Evolutionary conservation across 176 grass and related monocot genomes (phyloP), one percentile per base, ranked within the genome.

Genomic region (Hsuehochloa calcarea): DNA sequence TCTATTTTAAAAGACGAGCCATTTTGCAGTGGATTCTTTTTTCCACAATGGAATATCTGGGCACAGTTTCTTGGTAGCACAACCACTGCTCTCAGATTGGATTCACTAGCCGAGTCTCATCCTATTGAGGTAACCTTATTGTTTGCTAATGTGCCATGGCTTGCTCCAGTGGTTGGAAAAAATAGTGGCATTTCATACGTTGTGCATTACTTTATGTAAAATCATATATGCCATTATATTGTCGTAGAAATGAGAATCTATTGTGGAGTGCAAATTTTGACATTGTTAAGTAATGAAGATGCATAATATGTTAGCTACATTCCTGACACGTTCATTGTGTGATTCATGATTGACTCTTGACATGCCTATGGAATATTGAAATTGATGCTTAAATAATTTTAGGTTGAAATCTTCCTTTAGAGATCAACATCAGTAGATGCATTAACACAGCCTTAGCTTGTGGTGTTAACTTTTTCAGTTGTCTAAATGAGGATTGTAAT

Each of bases 1-100:
- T 71, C 19, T 64, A 6, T 72, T 82, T 87, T 80, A n/a, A 78
- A 79, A 92, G 88, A 68, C 92, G 82, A 90, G 90, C 54, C 77
- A 90, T 82, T 82, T 88, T 76, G 85, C 85, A 41, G 79, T 90
- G 44, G 93, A 92, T 84, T 26, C n/a, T 86, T 95, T 71, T 95
- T 92, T 65, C 90, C 88, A 16, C 85, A 90, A 88, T 95, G 90
- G 90, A 92, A 88, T 34, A 86, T 90, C 50, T 95, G 90, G 93
- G 87, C 93, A 12, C 88, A 90, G 65, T 95, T 90, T 86, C 82
- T 92, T 49, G 82, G 78, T 77, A 80, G 83, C 27, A 84, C 90
- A 27, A 71, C 93, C 1, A 31, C 78, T 27, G 93, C 90, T 44
- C 88, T 95, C 68, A 87, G 19, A 69, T 70, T 95, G 44, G 93